Evolutionary conservation across 129 eudicot genomes (phyloP), one percentile per base, ranked within the genome.

Genomic region (Smallanthus sonchifolius): DNA sequence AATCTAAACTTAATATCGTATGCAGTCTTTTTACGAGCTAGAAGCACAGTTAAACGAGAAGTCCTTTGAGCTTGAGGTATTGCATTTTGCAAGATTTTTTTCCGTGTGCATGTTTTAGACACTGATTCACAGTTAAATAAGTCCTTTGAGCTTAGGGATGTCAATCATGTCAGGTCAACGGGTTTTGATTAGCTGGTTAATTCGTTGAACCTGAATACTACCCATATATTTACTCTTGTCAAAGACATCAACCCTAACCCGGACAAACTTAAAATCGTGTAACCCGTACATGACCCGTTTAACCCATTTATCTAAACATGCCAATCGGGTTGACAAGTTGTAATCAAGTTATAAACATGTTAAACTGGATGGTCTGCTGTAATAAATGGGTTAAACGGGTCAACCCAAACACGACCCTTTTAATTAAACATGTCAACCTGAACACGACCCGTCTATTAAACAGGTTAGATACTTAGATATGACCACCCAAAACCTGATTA

Each of bases 1-100:
- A 61, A 67, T 45, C 66, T 56, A 57, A 73, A 64, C 7, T 34
- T 51, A n/a, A 68, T 64, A 65, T 30, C 42, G 48, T 37, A 43
- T 81, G 84, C 95, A 93, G 96, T 67, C 87, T 54, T 60, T 84
- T 57, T 77, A 79, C 59, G 91, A 93, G 69, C 85, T 93, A 8
- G 78, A 83, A 83, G 85, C 82, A 20, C 96, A 81, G 57, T 67
- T 93, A 74, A 90, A 90, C 64, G 95, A 87, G 89, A 90, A 93
- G 78, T 84, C 95, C 30, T 87, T 86, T 75, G 96, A 93, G 74
- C 95, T 93, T 79, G 96, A 93, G 98, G 98, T 93, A 78, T 69
- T 45, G 67, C 63, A 48, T 60, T 70, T 69, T 77, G 75, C 81
- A 69, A 60, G 16, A 44, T 39, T 40, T 6, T n/a, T 17, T 75